Percentiles rank a stretch among this genome's conserved stretches.
phyloP scores from a whole-genome alignment of 164 flowering plant genomes.

The Malania oleifera region DNA sequence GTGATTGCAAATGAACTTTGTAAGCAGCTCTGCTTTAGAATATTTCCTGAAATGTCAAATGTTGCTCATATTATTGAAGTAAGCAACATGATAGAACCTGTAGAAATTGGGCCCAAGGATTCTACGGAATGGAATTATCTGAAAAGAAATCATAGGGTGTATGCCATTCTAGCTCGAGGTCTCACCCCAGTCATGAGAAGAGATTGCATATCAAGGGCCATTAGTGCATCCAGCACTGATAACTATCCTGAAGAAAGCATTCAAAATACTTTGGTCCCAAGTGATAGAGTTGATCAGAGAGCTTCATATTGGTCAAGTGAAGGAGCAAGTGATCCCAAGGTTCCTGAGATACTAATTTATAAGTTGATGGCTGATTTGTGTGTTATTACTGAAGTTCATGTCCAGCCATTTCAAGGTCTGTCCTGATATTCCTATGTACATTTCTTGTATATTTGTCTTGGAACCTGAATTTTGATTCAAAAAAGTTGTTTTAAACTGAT shows the following conservation, averaged over 20 bases:
- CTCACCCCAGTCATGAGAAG: conserved; percentile 16
- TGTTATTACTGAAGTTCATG: conserved; percentile 56
- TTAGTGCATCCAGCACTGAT: conserved; percentile 91
- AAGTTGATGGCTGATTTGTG: conserved; percentile 46
- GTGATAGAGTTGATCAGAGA: conserved; percentile 30
- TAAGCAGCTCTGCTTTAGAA: conserved; percentile 56
- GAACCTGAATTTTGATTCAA: neutral
- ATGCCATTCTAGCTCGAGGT: conserved; percentile 47
- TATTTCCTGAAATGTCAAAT: conserved; percentile 50
- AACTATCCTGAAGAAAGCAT: conserved; percentile 68
- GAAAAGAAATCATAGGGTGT: conserved; percentile 51
- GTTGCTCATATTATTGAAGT: conserved; percentile 30
- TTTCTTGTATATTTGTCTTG: neutral
- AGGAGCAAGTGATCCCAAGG: conserved; percentile 54
- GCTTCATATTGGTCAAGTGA: conserved; percentile 94
- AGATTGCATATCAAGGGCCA: conserved; percentile 43
- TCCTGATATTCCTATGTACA: neutral
- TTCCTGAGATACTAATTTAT: conserved; percentile 69
- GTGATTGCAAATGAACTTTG: conserved; percentile 60
- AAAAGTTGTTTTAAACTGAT: conserved; percentile 4
- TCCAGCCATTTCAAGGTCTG: conserved; percentile 49
- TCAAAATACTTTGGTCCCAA: conserved; percentile 56
- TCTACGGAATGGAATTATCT: conserved; percentile 31
- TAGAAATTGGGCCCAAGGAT: conserved; percentile 26
- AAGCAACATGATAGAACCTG: conserved; percentile 10